Evolutionary conservation across 768 basidiomycete species (phyloP).

Genomic region (Psilocybe azurescens): DNA sequence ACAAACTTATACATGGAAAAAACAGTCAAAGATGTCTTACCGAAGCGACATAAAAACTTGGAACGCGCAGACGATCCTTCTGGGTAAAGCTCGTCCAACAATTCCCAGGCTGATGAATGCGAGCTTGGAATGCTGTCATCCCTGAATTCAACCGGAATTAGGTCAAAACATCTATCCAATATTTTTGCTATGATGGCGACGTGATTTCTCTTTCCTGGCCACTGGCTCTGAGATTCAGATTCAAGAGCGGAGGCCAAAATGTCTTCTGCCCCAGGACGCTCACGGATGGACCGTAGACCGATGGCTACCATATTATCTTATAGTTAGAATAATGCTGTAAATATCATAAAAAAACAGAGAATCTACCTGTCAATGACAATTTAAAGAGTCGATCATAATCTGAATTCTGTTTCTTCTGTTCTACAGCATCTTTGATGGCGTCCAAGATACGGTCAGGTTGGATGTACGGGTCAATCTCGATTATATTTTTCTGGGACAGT

Average conservation of each 20-base stretch:
- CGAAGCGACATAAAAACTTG: too few species aligned
- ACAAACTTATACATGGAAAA: too few species aligned
- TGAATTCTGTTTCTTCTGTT: too few species aligned
- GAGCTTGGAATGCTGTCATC: not conserved
- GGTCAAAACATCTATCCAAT: not conserved
- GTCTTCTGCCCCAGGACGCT: not conserved
- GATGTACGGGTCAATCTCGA: too few species aligned
- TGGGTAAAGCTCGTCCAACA: not conserved
- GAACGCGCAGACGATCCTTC: not conserved
- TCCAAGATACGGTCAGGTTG: too few species aligned
- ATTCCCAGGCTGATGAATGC: not conserved
- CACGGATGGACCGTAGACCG: not conserved
- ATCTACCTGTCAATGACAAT: too few species aligned
- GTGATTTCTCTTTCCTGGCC: not conserved
- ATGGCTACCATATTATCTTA: not conserved
- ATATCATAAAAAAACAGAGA: too few species aligned
- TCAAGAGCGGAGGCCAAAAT: not conserved
- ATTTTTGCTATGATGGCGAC: not conserved
- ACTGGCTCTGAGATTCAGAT: not conserved
- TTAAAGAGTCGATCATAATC: too few species aligned
- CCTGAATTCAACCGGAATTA: not conserved
- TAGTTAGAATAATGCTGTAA: too few species aligned
- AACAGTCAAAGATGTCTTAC: not conserved
- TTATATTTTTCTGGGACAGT: too few species aligned
- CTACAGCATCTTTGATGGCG: too few species aligned